Evolutionary conservation across 1,284 basidiomycete species (phyloP), one percentile per base, ranked within the genome.

Genomic region (Boletus mariae): DNA sequence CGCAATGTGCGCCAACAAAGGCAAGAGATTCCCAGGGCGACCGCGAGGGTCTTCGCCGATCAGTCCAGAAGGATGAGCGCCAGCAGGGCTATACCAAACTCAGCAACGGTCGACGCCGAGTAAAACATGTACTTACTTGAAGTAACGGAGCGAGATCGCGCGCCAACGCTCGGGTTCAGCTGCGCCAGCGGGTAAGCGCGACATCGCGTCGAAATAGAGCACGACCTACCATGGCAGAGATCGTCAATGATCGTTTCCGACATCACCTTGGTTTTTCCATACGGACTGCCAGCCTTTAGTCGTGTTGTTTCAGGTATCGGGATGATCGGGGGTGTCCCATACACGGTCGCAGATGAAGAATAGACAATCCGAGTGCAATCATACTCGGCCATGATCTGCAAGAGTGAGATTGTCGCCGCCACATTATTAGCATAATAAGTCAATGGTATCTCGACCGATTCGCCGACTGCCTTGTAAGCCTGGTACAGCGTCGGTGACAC

Each of bases 301-400:
- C 90, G 87, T 6, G 93, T 94, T 3, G 87, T 83, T 73, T 99
- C 97, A 20, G 94, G 93, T 61, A 99, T 99, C 45, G 97, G 97
- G 54, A 99, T 92, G 53, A 77, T 76, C 45, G 91, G 87, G 8
- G 97, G 97, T 3, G 87, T 94, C 56, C 97, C 97, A 70, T 99
- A 99, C 34, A 99, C 97, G n/a, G 97, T 99, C 2, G 97, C 97
- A 25, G 94, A 97, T 11, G 95, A 98, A 1, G 94, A 98, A 77
- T 98, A 99, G 57, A 99, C 95, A 58, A 99, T 78, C 55, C 92
- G 83, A 56, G 82, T 80, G 75, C 88, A 92, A 54, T 87, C 85
- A 71, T 86, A 91, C 57, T 90, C 87, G 53, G 80, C 78, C 94
- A 98, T 98, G 59, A 82, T 75, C 76, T 94, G 84, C 46, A 96